Conservation (phyloP, 495 filamentous ascomycete genomes). For the Antarctomyces pellizariae region DNA sequence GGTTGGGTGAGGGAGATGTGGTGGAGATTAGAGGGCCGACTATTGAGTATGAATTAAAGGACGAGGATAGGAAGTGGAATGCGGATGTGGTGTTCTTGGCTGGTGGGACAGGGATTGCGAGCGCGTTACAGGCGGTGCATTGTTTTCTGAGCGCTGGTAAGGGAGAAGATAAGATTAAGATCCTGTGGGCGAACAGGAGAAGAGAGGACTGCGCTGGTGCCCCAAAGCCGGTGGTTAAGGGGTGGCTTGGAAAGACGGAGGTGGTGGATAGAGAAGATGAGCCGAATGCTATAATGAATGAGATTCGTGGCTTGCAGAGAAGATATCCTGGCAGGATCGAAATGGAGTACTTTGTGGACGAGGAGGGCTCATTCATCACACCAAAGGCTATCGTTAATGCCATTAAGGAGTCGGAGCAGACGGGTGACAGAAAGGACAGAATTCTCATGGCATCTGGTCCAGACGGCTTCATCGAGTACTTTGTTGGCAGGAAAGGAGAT, state of each 20-base stretch:
- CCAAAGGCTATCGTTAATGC: conserved; percentile 20
- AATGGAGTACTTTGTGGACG: conserved; percentile 58
- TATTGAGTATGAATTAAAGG: conserved; percentile 38
- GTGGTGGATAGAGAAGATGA: conserved; percentile 1
- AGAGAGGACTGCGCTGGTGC: conserved; percentile 33
- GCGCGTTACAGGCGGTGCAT: conserved; percentile 58
- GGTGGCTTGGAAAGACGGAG: conserved; percentile 10
- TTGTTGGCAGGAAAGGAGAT: conserved; percentile 54
- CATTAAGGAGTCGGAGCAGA: conserved; percentile 4
- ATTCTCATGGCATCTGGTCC: conserved; percentile 68
- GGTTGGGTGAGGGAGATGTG: conserved; percentile 29
- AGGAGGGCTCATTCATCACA: conserved; percentile 40
- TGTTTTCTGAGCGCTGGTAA: conserved; percentile 23
- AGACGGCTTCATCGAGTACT: conserved; percentile 63
- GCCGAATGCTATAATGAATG: conserved; percentile 24
- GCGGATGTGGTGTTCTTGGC: conserved; percentile 53
- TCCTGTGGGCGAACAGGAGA: conserved; percentile 44
- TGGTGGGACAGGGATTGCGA: conserved; percentile 83
- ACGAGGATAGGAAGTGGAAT: conserved; percentile 17
- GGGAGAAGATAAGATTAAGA: conserved; percentile 21
- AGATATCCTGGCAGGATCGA: conserved; percentile 29
- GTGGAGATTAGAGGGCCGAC: conserved; percentile 62
- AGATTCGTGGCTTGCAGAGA: conserved; percentile 33
- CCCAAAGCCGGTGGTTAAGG: conserved; percentile 3
- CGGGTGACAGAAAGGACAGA: conserved; percentile 15